Percentiles rank a stretch among this genome's conserved stretches.
phyloP scores from a whole-genome alignment of 2,329 filamentous ascomycete species.

The Ophiostoma himal-ulmi region DNA sequence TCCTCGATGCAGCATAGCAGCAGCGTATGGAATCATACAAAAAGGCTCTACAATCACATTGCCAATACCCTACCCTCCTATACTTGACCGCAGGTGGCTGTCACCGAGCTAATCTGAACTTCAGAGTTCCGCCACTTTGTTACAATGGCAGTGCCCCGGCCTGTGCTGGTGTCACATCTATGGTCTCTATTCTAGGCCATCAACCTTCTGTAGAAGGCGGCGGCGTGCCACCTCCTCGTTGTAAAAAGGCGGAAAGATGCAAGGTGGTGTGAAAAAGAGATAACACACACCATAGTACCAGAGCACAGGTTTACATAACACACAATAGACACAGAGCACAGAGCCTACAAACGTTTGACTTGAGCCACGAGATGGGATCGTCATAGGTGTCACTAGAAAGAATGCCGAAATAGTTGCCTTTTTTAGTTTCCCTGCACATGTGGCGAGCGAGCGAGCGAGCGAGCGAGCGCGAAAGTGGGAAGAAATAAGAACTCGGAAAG shows the following conservation, averaged over 20 bases:
- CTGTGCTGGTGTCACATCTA: neutral
- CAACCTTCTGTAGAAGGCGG: neutral
- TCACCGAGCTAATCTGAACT: neutral
- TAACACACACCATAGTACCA: neutral
- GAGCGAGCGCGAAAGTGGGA: too few species aligned
- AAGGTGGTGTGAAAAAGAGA: constrained; percentile 6
- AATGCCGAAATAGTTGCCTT: neutral
- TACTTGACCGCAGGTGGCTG: neutral
- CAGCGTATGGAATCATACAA: neutral
- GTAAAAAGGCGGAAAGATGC: neutral
- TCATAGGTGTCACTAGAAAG: neutral
- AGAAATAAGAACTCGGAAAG: neutral
- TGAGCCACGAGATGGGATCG: neutral
- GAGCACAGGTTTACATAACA: neutral
- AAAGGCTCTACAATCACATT: neutral
- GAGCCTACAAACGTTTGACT: neutral
- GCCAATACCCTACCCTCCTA: neutral
- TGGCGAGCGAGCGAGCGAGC: neutral
- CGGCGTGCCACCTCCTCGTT: neutral
- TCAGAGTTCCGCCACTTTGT: neutral
- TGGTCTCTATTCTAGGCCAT: neutral
- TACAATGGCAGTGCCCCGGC: neutral
- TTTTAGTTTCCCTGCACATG: neutral
- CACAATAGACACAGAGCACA: neutral
- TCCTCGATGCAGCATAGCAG: neutral